Conservation (phyloP, 495 filamentous ascomycete species). For the Neurospora discreta region DNA sequence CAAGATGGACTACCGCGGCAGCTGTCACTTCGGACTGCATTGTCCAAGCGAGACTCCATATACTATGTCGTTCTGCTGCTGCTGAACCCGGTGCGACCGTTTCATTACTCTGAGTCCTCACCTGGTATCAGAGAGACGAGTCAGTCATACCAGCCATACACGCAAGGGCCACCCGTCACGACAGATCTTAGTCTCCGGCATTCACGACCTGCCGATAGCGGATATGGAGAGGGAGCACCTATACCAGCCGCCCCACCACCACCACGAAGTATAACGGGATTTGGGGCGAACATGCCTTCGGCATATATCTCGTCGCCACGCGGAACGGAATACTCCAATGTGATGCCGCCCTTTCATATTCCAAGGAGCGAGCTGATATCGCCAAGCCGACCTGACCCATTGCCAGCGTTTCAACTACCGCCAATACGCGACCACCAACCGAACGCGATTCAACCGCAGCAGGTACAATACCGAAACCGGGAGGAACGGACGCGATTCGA, state of each 20-base stretch:
- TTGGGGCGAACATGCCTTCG: conserved; percentile 20
- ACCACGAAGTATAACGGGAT: conserved; percentile 19
- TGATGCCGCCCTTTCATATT: conserved; percentile 29
- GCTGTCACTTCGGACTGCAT: conserved; percentile 33
- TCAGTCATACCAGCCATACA: conserved; percentile 34
- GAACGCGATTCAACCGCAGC: conserved; percentile 13
- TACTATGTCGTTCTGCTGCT: conserved; percentile 42
- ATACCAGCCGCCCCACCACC: conserved; percentile 15
- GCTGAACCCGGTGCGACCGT: conserved; percentile 18
- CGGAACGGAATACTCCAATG: conserved; percentile 29
- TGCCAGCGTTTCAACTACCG: conserved; percentile 38
- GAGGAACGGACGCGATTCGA: conserved; percentile 41
- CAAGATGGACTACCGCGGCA: conserved; percentile 33
- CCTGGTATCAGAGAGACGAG: conserved; percentile 35
- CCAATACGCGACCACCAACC: conserved; percentile 38
- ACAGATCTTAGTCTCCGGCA: conserved; percentile 32
- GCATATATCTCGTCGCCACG: conserved; percentile 27
- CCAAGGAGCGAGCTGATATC: conserved; percentile 34
- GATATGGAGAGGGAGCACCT: conserved; percentile 24
- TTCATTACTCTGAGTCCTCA: conserved; percentile 33
- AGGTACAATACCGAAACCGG: conserved; percentile 21
- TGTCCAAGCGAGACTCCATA: conserved; percentile 41
- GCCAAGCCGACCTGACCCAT: conserved; percentile 20
- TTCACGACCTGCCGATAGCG: conserved; percentile 23
- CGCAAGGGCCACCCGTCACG: conserved; percentile 31